These are phyloP conservation scores for Xylariaceae sp. DNA, from an alignment of 2,329 filamentous ascomycete genomes.

Conservation along the genomic window DNA sequence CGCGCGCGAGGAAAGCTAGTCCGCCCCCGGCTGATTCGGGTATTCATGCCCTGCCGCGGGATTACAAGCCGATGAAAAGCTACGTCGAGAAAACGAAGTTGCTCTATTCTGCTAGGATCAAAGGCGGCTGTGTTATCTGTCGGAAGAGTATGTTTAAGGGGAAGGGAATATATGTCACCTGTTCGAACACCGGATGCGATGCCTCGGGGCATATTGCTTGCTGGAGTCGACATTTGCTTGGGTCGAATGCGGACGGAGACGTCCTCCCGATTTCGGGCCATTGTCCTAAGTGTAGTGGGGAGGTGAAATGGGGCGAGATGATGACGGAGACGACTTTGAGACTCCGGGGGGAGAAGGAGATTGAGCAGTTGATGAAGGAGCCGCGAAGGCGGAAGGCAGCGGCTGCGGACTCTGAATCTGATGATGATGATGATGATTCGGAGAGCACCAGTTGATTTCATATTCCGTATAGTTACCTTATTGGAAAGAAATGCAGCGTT, in stretches of 20 bases:
- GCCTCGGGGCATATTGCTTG: conserved; percentile 56
- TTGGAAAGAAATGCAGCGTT: background rate
- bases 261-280: conserved; percentile 63
- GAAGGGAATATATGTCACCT: conserved; percentile 52
- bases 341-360: conserved; percentile 62
- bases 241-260: conserved; percentile 30
- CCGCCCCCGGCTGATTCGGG: conserved; percentile 35
- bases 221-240: conserved; percentile 51
- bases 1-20: background rate
- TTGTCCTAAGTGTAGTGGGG: conserved; percentile 64
- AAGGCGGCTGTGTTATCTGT: conserved; percentile 53
- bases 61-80: conserved; percentile 48
- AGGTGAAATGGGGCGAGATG: conserved; percentile 67
- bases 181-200: conserved; percentile 49
- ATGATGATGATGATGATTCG: background rate
- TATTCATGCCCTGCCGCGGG: conserved; percentile 50
- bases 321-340: conserved; percentile 78
- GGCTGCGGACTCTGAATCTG: conserved; percentile 8
- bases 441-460: background rate
- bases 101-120: conserved; percentile 51
- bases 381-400: conserved; percentile 25
- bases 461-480: background rate
- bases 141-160: conserved; percentile 40
- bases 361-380: conserved; percentile 60
- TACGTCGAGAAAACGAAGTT: conserved; percentile 53